Base-by-base conservation (phyloP, 495 filamentous ascomycete genomes). In the Achaetomiella virescens region DNA sequence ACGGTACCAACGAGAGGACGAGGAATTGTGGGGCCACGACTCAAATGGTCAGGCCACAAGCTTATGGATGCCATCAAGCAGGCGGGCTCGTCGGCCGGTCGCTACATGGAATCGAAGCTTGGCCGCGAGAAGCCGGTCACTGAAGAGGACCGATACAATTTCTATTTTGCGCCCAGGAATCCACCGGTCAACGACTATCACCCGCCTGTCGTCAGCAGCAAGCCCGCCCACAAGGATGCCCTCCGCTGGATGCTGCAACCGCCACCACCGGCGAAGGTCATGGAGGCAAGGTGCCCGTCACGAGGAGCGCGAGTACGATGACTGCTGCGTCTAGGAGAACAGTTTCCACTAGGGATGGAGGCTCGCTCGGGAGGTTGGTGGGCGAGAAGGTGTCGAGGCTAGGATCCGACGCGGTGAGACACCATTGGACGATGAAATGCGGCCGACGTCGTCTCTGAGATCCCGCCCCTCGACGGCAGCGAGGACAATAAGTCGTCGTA, bases 241-340 rank as follows among this genome's bases (percentile, higher is more conserved):
- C 84, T 83, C n/a, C 72, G 73, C 61, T 96, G 91, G 91, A 93
- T 96, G 89, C 73, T 95, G 31, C 88, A 92, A 68, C 91, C 90
- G 2, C 90, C 90, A 3, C 91, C 91, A 36, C 80, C 80, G 47
- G 88, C 90, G 17, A 87, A 82, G 62, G 73, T 96, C 45, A 96
- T 96, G 91, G 86, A 84, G 60, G 90, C 55, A 92, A 91, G 66
- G 76, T 83, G 15, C 74, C 73, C 9, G 74, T 76, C 50, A 77
- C 77, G 58, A 69, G 81, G 46, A 84, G 74, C 58, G 68, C 74
- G 41, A 73, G 70, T 55, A 64, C 67, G 51, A 61, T 61, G 53
- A 72, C 70, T 37, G 67, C 64, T 17, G 60, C 61, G 14, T 62
- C 70, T 11, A 65, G 60, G 37, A 59, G 61, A 45, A 66, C 65